Base-by-base conservation (phyloP, 208 protist species). In the Crithidia bombi region DNA sequence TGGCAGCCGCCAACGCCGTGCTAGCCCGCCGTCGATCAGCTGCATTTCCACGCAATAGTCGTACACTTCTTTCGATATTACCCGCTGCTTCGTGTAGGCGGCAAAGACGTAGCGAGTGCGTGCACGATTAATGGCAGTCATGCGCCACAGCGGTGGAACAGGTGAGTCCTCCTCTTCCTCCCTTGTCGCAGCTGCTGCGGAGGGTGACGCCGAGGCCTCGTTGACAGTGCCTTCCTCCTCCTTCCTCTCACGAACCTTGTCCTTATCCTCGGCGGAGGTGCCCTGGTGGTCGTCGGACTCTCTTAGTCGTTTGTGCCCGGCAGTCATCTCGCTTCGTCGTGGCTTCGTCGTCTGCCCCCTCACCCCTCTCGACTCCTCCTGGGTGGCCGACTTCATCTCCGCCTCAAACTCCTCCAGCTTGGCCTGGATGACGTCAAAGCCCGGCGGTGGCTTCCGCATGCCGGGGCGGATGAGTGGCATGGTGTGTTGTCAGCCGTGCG, bases 31-130 rank as follows among this genome's bases (percentile, higher is more conserved):
- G 55, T 96, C 91, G 62, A 96, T 87, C 41, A 96, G 90, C 61
- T 90, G 79, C 89, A 88, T 90, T 69, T 94, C 87, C 23, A 80
- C 82, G 57, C 91, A 96, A 83, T 96, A 96, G 64, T 94, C 75
- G 61, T 88, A 82, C 25, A 94, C 86, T 59, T 91, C 89, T 33
- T 82, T 79, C 5, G 63, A 71, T 26, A 96, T 89, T 15, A 3
- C 43, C 39, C 79, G 80, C 54, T 82, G 41, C 26, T 80, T 76
- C 35, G 71, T 79, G 66, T 77, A 91, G 25, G 85, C 85, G 57
- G 87, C 61, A 30, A 81, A 94, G 25, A 96, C 91, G 72, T 88
- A 89, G 56, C 91, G 88, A 14, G 91, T 96, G 52, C 91, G 86
- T 25, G 86, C 83, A 23, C 67, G 76, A 67, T 96, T 96, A 74